Evolutionary conservation across 1,284 basidiomycete genomes (phyloP), one percentile per base, ranked within the genome.

Genomic region (Melampsora americana): DNA sequence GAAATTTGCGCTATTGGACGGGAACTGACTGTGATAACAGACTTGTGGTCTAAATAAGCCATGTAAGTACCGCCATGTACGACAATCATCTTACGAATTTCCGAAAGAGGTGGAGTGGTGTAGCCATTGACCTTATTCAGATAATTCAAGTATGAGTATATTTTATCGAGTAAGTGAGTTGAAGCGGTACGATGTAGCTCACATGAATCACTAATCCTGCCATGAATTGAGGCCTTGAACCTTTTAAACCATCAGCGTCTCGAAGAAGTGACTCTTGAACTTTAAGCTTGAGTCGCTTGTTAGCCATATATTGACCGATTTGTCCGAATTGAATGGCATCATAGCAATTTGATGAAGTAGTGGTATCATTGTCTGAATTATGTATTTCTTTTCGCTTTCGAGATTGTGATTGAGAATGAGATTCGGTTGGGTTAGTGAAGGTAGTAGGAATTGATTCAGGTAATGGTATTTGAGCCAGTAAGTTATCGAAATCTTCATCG

Each of bases 61-160:
- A 92, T 89, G 78, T 90, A 93, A 18, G 87, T 84, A 2, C 94
- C 95, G 7, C 94, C 95, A 79, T 95, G 87, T 73, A 89, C 85
- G 2, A 95, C 84, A 50, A 98, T 89, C 72, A 97, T 85, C 78
- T 89, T 86, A 3, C 92, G 87, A 0, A 98, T 84, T 68, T 92
- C 91, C 81, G 93, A 91, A 69, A 93, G 88, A 4, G 93, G 92
- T 6, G 95, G 94, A 35, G 88, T 86, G 0, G 93, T 96, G 85
- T 89, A 92, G 0, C 95, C 95, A 81, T 96, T 97, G 78, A 95
- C 90, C 91, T 83, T 2, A 35, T 46, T 93, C 78, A 28, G 32
- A 35, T 11, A 70, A 73, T 9, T 5, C 20, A 42, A 77, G 14
- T 2, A 35, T 35, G 3, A 35, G 35, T 35, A 35, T 35, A 44